A percentile compares a stretch with the other conserved stretches of the same genome.
These are phyloP conservation scores for Sapria himalayana DNA, from an alignment of 345 rosid genomes.

Conservation along the genomic window DNA sequence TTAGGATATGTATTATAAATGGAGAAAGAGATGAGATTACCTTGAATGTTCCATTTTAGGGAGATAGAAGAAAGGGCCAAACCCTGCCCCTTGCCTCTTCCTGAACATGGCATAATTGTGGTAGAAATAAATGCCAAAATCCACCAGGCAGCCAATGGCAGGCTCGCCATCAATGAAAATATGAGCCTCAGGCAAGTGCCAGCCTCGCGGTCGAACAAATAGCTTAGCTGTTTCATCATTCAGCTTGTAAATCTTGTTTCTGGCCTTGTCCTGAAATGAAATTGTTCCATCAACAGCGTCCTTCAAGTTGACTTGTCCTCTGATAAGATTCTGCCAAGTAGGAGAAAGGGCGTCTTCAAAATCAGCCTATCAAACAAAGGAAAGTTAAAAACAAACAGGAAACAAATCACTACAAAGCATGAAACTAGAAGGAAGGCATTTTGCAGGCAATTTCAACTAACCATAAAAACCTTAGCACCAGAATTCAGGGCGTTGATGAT, in stretches of 20 bases:
- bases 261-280: constrained; percentile 49
- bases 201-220: constrained; percentile 75
- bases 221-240: constrained; percentile 62
- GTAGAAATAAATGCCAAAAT: constrained; percentile 77
- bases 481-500: constrained; percentile 91
- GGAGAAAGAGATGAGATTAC: constrained; percentile 11
- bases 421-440: too few species aligned
- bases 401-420: too few species aligned
- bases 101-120: constrained; percentile 57
- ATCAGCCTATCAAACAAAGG: constrained; percentile 63
- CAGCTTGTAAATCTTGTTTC: constrained; percentile 71
- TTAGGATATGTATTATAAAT: neutral
- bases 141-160: constrained; percentile 73
- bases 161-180: constrained; percentile 73
- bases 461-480: constrained; percentile 94
- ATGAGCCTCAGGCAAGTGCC: constrained; percentile 87
- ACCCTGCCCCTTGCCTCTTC: constrained; percentile 49
- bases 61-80: constrained; percentile 87
- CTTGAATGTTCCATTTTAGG: constrained; percentile 94
- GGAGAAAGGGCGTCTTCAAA: constrained; percentile 86
- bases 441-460: constrained; percentile 8
- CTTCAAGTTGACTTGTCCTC: constrained; percentile 71
- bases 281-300: constrained; percentile 81
- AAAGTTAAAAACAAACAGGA: too few species aligned
- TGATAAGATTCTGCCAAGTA: constrained; percentile 85